Conservation (phyloP, 768 basidiomycete species). For the Leccinum subgranulosum region DNA sequence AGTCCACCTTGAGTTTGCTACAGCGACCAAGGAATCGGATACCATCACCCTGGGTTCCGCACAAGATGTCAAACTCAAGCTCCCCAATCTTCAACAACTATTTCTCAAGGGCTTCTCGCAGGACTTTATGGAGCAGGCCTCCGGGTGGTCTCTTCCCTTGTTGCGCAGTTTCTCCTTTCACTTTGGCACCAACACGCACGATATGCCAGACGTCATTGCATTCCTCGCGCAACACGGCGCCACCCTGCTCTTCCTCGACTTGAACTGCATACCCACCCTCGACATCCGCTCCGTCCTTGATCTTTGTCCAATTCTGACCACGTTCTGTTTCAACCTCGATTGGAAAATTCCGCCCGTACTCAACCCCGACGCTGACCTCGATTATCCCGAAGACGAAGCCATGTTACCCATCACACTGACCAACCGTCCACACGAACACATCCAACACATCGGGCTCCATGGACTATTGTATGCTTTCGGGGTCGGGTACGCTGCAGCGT, state of each 20-base stretch:
- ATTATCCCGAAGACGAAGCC: conserved; percentile 26
- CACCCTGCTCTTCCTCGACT: conserved; percentile 59
- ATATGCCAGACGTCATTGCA: conserved; percentile 54
- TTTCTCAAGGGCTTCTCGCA: conserved; percentile 57
- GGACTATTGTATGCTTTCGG: conserved; percentile 69
- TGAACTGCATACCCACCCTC: conserved; percentile 54
- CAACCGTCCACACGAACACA: conserved; percentile 51
- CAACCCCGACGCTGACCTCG: conserved; percentile 13
- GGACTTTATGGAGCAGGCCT: conserved; percentile 68
- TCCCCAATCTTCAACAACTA: conserved; percentile 60
- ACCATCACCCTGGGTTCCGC: conserved; percentile 59
- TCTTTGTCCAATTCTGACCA: conserved; percentile 56
- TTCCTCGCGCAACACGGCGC: conserved; percentile 62
- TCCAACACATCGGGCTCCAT: conserved; percentile 65
- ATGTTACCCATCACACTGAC: conserved; percentile 39
- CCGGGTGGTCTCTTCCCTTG: conserved; percentile 63
- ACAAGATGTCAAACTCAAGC: conserved; percentile 47
- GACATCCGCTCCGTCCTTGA: conserved; percentile 61
- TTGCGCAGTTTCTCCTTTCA: conserved; percentile 58
- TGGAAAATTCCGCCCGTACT: conserved; percentile 48
- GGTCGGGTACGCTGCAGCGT: conserved; percentile 49
- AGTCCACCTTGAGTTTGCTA: conserved; percentile 51
- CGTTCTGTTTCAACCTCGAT: conserved; percentile 73
- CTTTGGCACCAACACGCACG: conserved; percentile 32
- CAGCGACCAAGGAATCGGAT: conserved; percentile 35